Percentiles rank a stretch among this genome's conserved stretches.
Evolutionary conservation across 164 flowering plant species (phyloP).

Genomic region (Piper longum): DNA sequence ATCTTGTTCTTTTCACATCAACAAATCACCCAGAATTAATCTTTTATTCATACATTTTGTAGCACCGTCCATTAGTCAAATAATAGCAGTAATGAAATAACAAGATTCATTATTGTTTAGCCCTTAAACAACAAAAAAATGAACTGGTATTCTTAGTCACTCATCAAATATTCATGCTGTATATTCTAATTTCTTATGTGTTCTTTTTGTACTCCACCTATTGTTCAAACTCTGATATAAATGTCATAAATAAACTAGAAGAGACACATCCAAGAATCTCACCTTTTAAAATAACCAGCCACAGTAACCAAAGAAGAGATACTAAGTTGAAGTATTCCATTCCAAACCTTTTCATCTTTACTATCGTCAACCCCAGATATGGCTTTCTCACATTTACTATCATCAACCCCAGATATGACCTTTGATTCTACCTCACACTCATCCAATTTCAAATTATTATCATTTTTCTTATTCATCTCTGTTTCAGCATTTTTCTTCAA

Average conservation of each 20-base stretch:
- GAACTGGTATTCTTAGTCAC: too few relatives aligned
- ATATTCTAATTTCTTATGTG: too few relatives aligned
- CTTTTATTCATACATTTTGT: too few relatives aligned
- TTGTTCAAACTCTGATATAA: not conserved
- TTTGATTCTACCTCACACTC: slow-evolving; percentile 11
- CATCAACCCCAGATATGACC: slow-evolving; percentile 2
- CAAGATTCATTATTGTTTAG: too few relatives aligned
- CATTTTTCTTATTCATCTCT: slow-evolving; percentile 9
- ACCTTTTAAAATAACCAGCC: slow-evolving; percentile 68
- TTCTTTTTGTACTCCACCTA: too few relatives aligned
- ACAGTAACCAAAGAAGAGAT: slow-evolving; percentile 35
- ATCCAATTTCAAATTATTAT: slow-evolving; percentile 11
- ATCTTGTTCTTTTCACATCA: too few relatives aligned
- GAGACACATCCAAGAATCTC: not conserved
- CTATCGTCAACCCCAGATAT: slow-evolving; percentile 2
- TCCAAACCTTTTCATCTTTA: slow-evolving; percentile 52
- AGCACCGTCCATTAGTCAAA: too few relatives aligned
- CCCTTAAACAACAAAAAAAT: too few relatives aligned
- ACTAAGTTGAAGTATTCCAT: slow-evolving; percentile 65
- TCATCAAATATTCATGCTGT: too few relatives aligned
- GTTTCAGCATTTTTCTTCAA: slow-evolving; percentile 15
- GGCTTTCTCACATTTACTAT: slow-evolving; percentile 20
- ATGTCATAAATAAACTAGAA: not conserved
- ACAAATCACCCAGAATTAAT: too few relatives aligned
- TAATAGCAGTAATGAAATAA: too few relatives aligned